Evolutionary conservation across 2,329 filamentous ascomycete genomes (phyloP).

Genomic region (Monosporascus sp.): DNA sequence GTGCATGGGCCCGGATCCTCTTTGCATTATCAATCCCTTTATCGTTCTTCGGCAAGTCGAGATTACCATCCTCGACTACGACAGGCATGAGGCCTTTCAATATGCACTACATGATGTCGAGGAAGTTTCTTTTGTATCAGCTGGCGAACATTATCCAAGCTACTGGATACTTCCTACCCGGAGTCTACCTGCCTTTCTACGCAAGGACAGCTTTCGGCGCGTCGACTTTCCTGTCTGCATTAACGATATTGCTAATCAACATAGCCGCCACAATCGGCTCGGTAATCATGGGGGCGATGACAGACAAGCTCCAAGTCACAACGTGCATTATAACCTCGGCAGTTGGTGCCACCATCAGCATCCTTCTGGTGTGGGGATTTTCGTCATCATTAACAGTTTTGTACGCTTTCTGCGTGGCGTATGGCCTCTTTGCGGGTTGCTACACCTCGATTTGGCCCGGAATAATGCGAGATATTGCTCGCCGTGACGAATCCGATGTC

Average conservation of each 20-base stretch:
- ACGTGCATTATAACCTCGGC: slow-evolving; percentile 45
- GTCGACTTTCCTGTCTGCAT: slow-evolving; percentile 36
- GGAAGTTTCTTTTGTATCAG: slow-evolving; percentile 44
- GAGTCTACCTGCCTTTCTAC: slow-evolving; percentile 48
- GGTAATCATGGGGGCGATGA: slow-evolving; percentile 41
- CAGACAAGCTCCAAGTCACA: slow-evolving; percentile 39
- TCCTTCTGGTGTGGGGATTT: slow-evolving; percentile 52
- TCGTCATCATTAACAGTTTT: slow-evolving; percentile 39
- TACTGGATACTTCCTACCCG: slow-evolving; percentile 50
- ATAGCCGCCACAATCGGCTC: slow-evolving; percentile 41
- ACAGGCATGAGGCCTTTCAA: slow-evolving; percentile 19
- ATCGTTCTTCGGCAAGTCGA: slow-evolving; percentile 34
- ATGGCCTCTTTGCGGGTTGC: slow-evolving; percentile 51
- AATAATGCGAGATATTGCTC: slow-evolving; percentile 12
- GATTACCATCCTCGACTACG: slow-evolving; percentile 34
- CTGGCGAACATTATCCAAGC: slow-evolving; percentile 47
- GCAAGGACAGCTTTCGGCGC: slow-evolving; percentile 34
- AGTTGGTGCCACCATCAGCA: slow-evolving; percentile 41
- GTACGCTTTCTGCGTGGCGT: slow-evolving; percentile 46
- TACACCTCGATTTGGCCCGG: slow-evolving; percentile 17
- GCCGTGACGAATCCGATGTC: slow-evolving; percentile 9
- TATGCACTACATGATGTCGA: slow-evolving; percentile 36
- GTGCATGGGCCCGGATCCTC: slow-evolving; percentile 33
- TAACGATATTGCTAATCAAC: slow-evolving; percentile 45
- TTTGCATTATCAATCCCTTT: slow-evolving; percentile 35